Evolutionary conservation across 805 yeast species (phyloP).

Genomic region (Candida verbasci): DNA sequence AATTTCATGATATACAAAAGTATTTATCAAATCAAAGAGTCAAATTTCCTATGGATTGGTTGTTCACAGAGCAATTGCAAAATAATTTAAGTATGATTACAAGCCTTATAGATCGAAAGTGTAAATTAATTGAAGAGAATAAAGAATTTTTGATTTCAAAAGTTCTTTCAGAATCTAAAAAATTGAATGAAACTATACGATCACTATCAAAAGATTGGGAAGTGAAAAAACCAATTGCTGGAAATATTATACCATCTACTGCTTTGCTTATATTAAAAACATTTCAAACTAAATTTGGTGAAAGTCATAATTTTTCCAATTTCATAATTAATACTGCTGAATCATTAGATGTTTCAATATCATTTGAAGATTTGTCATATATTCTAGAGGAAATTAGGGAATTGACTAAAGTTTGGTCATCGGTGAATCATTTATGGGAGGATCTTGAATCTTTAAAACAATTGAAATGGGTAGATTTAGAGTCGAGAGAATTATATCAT

Average conservation of each 20-base stretch:
- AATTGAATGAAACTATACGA: slow-evolving; percentile 27
- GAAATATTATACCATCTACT: slow-evolving; percentile 32
- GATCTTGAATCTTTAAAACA: slow-evolving; percentile 39
- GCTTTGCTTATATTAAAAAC: slow-evolving; percentile 40
- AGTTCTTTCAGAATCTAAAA: slow-evolving; percentile 35
- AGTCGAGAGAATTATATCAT: slow-evolving; percentile 41
- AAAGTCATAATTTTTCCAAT: slow-evolving; percentile 6
- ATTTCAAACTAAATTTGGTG: slow-evolving; percentile 13
- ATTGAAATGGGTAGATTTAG: slow-evolving; percentile 46
- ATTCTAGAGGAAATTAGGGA: slow-evolving; percentile 50
- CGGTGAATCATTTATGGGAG: slow-evolving; percentile 49
- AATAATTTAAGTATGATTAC: slow-evolving; percentile 40
- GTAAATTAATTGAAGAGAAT: slow-evolving; percentile 36
- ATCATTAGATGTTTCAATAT: slow-evolving; percentile 29
- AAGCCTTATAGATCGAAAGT: slow-evolving; percentile 33
- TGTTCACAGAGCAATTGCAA: slow-evolving; percentile 60
- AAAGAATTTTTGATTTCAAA: slow-evolving; percentile 38
- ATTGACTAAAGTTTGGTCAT: slow-evolving; percentile 59
- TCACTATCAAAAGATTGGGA: slow-evolving; percentile 45
- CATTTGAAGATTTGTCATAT: slow-evolving; percentile 20
- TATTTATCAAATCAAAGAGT: slow-evolving; percentile 41
- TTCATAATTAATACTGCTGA: slow-evolving; percentile 25
- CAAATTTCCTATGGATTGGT: slow-evolving; percentile 50
- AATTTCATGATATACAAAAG: slow-evolving; percentile 25
- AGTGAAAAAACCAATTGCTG: slow-evolving; percentile 42